phyloP scores from a whole-genome alignment of 495 filamentous ascomycete species.

The Haplographium delicatum region DNA sequence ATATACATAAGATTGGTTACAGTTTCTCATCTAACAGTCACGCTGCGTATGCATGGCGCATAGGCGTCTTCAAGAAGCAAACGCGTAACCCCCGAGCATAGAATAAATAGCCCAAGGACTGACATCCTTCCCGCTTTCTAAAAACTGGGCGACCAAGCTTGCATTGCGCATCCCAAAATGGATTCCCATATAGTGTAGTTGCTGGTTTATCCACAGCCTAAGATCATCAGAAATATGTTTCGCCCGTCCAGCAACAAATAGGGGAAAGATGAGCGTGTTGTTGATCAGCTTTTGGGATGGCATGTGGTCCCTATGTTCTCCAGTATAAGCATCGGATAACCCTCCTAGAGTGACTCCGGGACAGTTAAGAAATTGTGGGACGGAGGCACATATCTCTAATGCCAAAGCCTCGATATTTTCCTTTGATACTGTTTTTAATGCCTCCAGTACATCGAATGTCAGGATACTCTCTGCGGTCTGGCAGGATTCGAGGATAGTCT shows the following conservation, averaged over 20 bases:
- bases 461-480: background rate
- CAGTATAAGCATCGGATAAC: conserved; percentile 5
- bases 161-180: conserved; percentile 28
- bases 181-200: conserved; percentile 24
- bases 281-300: background rate
- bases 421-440: background rate
- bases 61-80: conserved; percentile 19
- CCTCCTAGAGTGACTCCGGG: conserved; percentile 2
- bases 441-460: background rate
- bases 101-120: conserved; percentile 31
- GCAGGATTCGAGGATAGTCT: conserved; percentile 5
- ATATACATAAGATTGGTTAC: background rate
- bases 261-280: conserved; percentile 28
- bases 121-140: conserved; percentile 13
- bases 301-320: too few relatives aligned
- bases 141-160: conserved; percentile 20
- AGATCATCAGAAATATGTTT: conserved; percentile 11
- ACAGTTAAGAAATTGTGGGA: conserved; percentile 25
- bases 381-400: conserved; percentile 28
- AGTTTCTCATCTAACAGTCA: background rate
- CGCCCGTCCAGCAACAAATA: conserved; percentile 27
- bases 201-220: conserved; percentile 25
- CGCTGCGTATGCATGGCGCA: too few relatives aligned
- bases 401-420: conserved; percentile 22
- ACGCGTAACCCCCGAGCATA: conserved; percentile 33